Conservation (phyloP, 495 filamentous ascomycete genomes). For the Penicillium coprophilum region DNA sequence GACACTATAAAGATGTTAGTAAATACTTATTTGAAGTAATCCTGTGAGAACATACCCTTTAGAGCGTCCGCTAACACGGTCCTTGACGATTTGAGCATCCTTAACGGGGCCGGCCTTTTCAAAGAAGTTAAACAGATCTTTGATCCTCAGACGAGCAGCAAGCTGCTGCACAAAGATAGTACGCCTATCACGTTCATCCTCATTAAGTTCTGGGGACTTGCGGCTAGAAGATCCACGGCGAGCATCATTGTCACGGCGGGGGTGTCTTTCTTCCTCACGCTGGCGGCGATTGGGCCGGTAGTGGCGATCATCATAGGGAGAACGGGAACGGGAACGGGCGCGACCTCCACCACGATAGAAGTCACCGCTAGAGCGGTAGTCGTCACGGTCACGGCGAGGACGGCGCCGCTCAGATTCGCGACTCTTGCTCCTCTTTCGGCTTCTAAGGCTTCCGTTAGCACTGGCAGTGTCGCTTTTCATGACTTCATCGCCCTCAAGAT, state of each 20-base stretch:
- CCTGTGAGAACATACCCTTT: constrained; percentile 73
- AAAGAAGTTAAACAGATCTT: constrained; percentile 93
- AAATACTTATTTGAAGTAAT: constrained; percentile 8
- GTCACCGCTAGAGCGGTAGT: constrained; percentile 66
- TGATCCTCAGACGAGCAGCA: constrained; percentile 85
- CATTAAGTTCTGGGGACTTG: constrained; percentile 69
- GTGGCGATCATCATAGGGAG: constrained; percentile 69
- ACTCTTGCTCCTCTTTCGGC: constrained; percentile 79
- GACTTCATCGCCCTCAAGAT: constrained; percentile 62
- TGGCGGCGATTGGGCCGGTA: constrained; percentile 61
- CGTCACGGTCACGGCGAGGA: constrained; percentile 74
- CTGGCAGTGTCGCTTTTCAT: constrained; percentile 79
- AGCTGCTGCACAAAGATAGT: constrained; percentile 99
- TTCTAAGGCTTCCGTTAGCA: constrained; percentile 78
- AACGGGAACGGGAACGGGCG: constrained; percentile 71
- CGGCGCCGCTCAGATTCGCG: constrained; percentile 76
- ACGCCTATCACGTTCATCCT: constrained; percentile 94
- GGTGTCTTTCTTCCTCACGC: constrained; percentile 26
- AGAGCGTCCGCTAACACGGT: constrained; percentile 90
- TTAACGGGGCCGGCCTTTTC: constrained; percentile 94
- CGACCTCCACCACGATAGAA: constrained; percentile 72
- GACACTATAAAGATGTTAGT: constrained; percentile 58
- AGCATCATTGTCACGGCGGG: constrained; percentile 56
- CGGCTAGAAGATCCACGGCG: constrained; percentile 53
- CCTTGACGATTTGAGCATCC: constrained; percentile 99